Base-by-base conservation (phyloP, 352 stramenopile species). In the Globisporangium rhizosaccharum region DNA sequence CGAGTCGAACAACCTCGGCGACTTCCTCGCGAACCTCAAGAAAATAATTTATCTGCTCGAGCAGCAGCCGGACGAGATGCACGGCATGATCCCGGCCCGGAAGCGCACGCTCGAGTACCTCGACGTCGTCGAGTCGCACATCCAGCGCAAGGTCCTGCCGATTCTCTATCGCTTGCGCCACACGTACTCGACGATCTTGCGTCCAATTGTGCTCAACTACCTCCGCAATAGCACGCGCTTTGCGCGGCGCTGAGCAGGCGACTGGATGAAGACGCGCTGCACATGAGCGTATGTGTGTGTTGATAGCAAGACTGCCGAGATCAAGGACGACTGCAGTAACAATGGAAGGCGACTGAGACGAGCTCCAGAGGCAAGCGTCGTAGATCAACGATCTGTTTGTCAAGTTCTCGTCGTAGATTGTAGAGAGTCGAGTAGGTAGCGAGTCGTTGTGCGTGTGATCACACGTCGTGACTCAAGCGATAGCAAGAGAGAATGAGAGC, bases 1-100 rank as follows among this genome's bases (percentile, higher is more conserved):
- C 54, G 83, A 93, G 61, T 91, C 83, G 41, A 90, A 87, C 70
- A 88, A 90, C 60, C 66, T 93, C 30, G 75, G 78, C 37, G 81
- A 91, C 54, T 93, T 93, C 57, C 67, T 93, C 37, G 71, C 76
- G 54, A 93, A 91, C 71, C 77, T 93, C 61, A 93, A 91, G 70
- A 90, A 90, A 64, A 91, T 93, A 80, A 90, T 91, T 84, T 90
- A 89, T 87, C 82, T 93, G 76, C 69, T 93, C 51, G 80, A 90
- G 62, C 84, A 93, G 69, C 81, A 88, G 51, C 81, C 78, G 30
- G 75, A 77, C 47, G 82, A 93, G 61, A 75, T 82, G 53, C 75
- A 71, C 56, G 80, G 80, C 33, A 88, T 91, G 75, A 91, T 91
- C 65, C 76, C 82, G 44, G 59, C 68, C 14, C 72, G 77, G 25